phyloP scores from a whole-genome alignment of 2,329 filamentous ascomycete genomes.

The Aureobasidium musti region DNA sequence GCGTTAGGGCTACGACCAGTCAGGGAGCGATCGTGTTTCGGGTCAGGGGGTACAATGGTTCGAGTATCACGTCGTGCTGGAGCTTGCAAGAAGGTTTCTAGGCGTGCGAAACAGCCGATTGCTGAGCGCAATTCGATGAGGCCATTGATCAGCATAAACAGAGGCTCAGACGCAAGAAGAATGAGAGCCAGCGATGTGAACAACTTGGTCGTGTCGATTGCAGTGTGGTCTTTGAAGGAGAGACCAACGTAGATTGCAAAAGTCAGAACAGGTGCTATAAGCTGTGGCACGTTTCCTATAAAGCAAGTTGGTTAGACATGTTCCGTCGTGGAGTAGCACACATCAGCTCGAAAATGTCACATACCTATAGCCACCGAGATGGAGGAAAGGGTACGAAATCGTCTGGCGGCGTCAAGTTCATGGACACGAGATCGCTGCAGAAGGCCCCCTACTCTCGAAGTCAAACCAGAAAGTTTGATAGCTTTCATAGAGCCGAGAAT shows the following conservation, averaged over 20 bases:
- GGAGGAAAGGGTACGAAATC: slow-evolving; percentile 13
- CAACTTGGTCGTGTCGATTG: slow-evolving; percentile 15
- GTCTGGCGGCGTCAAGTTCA: slow-evolving; percentile 16
- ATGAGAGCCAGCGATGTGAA: slow-evolving; percentile 28
- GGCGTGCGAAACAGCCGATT: slow-evolving; percentile 49
- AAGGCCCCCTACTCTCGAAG: not conserved
- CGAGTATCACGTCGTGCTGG: not conserved
- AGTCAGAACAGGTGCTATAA: slow-evolving; percentile 30
- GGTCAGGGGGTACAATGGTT: slow-evolving; percentile 38
- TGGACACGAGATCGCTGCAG: slow-evolving; percentile 5
- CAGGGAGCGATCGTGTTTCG: not conserved
- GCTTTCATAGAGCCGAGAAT: slow-evolving; percentile 32
- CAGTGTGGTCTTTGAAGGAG: not conserved
- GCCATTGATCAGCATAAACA: slow-evolving; percentile 24
- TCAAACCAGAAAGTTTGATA: slow-evolving; percentile 30
- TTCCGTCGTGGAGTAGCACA: not conserved
- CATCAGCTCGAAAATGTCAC: not conserved
- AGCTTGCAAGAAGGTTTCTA: slow-evolving; percentile 49
- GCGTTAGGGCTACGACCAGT: slow-evolving; percentile 36
- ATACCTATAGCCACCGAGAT: slow-evolving; percentile 10
- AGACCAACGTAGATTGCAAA: slow-evolving; percentile 23
- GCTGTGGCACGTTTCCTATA: slow-evolving; percentile 15
- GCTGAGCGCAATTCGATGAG: slow-evolving; percentile 10
- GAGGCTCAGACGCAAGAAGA: slow-evolving; percentile 21
- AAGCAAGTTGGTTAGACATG: not conserved